Conservation (phyloP, 257 asterid species). For the Primulina tabacum region DNA sequence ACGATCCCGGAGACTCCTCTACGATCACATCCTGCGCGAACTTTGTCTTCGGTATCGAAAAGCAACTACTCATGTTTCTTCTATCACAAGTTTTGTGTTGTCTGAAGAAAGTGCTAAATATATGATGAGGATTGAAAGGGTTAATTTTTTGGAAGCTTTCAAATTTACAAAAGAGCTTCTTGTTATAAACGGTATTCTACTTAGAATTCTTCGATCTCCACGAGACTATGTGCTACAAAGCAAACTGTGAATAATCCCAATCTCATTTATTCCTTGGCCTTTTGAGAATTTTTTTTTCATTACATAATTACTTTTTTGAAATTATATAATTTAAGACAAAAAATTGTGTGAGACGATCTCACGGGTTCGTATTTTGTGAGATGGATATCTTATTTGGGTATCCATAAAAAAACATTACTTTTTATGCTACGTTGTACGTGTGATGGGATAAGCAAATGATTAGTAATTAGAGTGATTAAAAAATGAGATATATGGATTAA, state of each 20-base stretch:
- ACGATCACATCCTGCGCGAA: conserved; percentile 18
- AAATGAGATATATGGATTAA: too few species aligned
- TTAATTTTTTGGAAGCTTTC: not conserved
- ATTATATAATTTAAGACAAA: too few species aligned
- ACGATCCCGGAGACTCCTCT: conserved; percentile 25
- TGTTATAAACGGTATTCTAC: not conserved
- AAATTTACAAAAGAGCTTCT: not conserved
- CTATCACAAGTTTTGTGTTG: not conserved
- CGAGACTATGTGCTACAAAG: not conserved
- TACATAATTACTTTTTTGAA: too few species aligned
- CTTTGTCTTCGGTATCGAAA: conserved; percentile 13
- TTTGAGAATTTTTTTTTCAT: not conserved
- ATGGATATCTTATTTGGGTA: too few species aligned
- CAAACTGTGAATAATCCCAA: not conserved
- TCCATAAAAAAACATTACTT: too few species aligned
- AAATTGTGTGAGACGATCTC: too few species aligned
- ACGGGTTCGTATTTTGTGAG: too few species aligned
- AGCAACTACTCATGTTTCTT: conserved; percentile 22
- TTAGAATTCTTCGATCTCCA: not conserved
- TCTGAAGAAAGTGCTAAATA: too few species aligned
- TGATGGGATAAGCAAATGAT: too few species aligned
- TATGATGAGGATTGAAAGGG: not conserved
- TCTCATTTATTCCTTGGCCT: not conserved
- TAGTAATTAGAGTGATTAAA: too few species aligned
- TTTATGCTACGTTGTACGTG: too few species aligned